A percentile compares a stretch with the other conserved stretches of the same genome.
These are phyloP conservation scores for Colletotrichum caudatum DNA, from an alignment of 2,329 filamentous ascomycete genomes.

Conservation along the genomic window DNA sequence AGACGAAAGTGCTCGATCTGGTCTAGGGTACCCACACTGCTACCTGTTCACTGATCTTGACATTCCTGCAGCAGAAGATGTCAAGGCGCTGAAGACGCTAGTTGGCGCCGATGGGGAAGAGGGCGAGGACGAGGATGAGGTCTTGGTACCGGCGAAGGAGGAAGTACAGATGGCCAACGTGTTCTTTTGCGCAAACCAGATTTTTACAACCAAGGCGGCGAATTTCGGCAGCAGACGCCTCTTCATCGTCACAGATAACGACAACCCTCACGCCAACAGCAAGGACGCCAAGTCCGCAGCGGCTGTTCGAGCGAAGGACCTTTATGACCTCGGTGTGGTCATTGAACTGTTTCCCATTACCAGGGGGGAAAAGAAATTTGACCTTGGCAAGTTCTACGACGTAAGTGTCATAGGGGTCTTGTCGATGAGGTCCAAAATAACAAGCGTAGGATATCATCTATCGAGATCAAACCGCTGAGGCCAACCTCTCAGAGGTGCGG, in stretches of 20 bases:
- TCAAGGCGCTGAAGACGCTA: conserved; percentile 81
- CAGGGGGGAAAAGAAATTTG: conserved; percentile 76
- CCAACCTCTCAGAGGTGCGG: conserved; percentile 65
- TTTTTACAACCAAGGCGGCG: conserved; percentile 93
- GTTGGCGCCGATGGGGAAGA: conserved; percentile 87
- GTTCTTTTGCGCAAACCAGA: conserved; percentile 94
- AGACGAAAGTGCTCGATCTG: conserved; percentile 70
- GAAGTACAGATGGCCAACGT: conserved; percentile 86
- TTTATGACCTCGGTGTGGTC: conserved; percentile 91
- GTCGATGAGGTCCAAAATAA: background rate
- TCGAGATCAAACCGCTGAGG: conserved; percentile 78
- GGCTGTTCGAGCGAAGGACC: conserved; percentile 88
- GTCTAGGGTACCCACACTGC: conserved; percentile 85
- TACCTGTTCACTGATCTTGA: conserved; percentile 92
- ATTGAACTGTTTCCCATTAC: conserved; percentile 96
- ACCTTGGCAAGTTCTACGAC: conserved; percentile 90
- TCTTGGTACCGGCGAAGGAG: conserved; percentile 78
- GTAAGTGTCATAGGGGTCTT: conserved; percentile 60
- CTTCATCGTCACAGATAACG: conserved; percentile 97
- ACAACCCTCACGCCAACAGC: conserved; percentile 81
- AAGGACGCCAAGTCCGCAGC: conserved; percentile 81
- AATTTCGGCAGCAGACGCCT: conserved; percentile 93
- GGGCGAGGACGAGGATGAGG: conserved; percentile 75
- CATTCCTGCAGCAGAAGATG: conserved; percentile 86
- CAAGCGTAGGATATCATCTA: conserved; percentile 85